phyloP scores from a whole-genome alignment of 2,329 filamentous ascomycete genomes.

The Neonectria punicea region DNA sequence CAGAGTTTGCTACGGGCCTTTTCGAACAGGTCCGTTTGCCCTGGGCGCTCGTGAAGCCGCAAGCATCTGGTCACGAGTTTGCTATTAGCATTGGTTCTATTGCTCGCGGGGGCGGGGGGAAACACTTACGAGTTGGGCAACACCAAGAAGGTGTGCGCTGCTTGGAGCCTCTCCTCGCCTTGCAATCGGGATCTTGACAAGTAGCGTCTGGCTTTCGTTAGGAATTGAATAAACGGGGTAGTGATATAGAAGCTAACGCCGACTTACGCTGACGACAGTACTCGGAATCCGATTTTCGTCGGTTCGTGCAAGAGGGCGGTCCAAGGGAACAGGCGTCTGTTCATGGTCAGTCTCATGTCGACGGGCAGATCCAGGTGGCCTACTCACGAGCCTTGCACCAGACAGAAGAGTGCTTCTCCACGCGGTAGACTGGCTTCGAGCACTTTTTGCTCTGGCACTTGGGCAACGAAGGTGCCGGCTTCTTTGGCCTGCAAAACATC shows the following conservation, averaged over 20 bases:
- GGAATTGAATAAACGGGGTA: background rate
- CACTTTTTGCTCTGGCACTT: background rate
- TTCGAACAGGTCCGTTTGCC: constrained; percentile 1
- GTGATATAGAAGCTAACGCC: background rate
- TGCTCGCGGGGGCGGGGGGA: background rate
- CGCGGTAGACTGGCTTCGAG: background rate
- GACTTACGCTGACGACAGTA: background rate
- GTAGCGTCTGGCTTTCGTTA: constrained; percentile 4
- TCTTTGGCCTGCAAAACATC: background rate
- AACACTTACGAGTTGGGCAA: constrained; percentile 5
- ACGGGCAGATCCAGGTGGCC: background rate
- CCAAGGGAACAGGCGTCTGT: constrained; percentile 7
- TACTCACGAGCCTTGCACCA: constrained; percentile 14
- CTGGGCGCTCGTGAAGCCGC: background rate
- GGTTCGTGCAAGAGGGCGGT: background rate
- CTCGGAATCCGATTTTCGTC: background rate
- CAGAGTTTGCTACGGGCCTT: background rate
- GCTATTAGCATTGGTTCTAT: background rate
- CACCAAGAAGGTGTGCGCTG: constrained; percentile 6
- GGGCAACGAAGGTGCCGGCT: background rate
- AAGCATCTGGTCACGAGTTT: background rate
- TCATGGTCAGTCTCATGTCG: background rate
- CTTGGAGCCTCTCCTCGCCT: background rate
- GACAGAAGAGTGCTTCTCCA: background rate
- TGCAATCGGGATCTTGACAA: background rate